Percentiles rank a stretch among this genome's conserved stretches.
These are phyloP conservation scores for Wickerhamiella kurtzmanii DNA, from an alignment of 805 yeast genomes.

Conservation along the genomic window DNA sequence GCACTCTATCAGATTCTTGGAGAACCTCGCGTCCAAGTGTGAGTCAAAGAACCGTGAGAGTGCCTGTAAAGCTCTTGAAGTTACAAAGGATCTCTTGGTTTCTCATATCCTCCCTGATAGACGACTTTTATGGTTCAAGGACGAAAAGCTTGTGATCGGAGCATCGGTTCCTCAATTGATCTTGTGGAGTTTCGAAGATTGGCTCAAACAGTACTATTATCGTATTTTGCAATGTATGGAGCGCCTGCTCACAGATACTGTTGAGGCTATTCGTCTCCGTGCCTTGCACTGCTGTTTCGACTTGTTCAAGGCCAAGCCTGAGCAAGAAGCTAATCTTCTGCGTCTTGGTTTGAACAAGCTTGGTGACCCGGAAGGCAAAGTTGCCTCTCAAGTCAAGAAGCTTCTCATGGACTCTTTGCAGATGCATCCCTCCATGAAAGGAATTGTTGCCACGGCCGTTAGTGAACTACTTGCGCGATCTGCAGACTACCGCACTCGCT, in stretches of 20 bases:
- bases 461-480: slow-evolving; percentile 66
- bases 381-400: slow-evolving; percentile 77
- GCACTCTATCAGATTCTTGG: slow-evolving; percentile 75
- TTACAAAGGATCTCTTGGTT: slow-evolving; percentile 75
- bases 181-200: slow-evolving; percentile 77
- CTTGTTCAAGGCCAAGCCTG: slow-evolving; percentile 74
- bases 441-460: slow-evolving; percentile 62
- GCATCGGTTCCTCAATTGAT: slow-evolving; percentile 47
- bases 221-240: slow-evolving; percentile 66
- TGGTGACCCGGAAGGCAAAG: slow-evolving; percentile 86
- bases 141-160: slow-evolving; percentile 43
- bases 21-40: slow-evolving; percentile 62
- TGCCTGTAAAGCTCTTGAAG: slow-evolving; percentile 77
- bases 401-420: slow-evolving; percentile 68
- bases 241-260: slow-evolving; percentile 75
- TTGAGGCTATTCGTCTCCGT: slow-evolving; percentile 71
- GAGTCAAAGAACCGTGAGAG: slow-evolving; percentile 88
- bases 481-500: slow-evolving; percentile 69
- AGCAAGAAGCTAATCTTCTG: slow-evolving; percentile 86
- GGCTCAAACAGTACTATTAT: slow-evolving; percentile 64
- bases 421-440: slow-evolving; percentile 92
- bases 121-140: slow-evolving; percentile 64
- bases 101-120: slow-evolving; percentile 76
- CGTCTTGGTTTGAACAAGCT: slow-evolving; percentile 83
- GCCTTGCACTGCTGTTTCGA: slow-evolving; percentile 67